Evolutionary conservation across 2,329 filamentous ascomycete genomes (phyloP).

Genomic region (Emericellopsis cladophorae): DNA sequence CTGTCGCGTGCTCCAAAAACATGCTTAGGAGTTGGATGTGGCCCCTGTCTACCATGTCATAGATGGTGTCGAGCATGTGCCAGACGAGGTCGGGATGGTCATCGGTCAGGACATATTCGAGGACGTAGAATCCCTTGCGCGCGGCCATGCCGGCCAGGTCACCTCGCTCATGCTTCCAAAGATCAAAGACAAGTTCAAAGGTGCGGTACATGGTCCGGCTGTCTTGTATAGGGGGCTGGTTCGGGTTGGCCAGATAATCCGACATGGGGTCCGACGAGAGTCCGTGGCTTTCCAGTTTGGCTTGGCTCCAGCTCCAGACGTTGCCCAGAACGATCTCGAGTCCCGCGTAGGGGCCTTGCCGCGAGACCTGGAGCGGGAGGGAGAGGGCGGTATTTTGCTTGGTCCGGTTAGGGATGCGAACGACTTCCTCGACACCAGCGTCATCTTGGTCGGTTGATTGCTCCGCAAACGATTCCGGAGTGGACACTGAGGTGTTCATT

Average conservation of each 20-base stretch:
- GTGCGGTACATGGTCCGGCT: constrained; percentile 26
- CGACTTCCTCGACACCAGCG: neutral
- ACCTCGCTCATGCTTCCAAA: constrained; percentile 21
- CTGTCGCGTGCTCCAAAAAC: constrained; percentile 18
- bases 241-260: constrained; percentile 19
- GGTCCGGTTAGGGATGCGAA: neutral
- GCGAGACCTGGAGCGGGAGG: neutral
- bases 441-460: neutral
- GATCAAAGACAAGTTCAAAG: constrained; percentile 22
- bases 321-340: constrained; percentile 20
- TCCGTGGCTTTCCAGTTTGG: constrained; percentile 17
- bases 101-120: constrained; percentile 21
- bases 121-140: constrained; percentile 18
- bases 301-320: constrained; percentile 19
- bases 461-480: neutral
- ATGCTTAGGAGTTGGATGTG: constrained; percentile 19
- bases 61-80: constrained; percentile 24
- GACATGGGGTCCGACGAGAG: constrained; percentile 20
- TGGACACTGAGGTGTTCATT: constrained; percentile 8
- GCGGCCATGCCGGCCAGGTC: constrained; percentile 22
- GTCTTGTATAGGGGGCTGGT: constrained; percentile 21
- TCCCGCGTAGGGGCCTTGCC: constrained; percentile 7
- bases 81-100: constrained; percentile 23
- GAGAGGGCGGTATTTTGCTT: neutral
- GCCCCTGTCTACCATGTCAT: constrained; percentile 21